Evolutionary conservation across 257 asterid genomes (phyloP).

Genomic region (Penstemon davidsonii): DNA sequence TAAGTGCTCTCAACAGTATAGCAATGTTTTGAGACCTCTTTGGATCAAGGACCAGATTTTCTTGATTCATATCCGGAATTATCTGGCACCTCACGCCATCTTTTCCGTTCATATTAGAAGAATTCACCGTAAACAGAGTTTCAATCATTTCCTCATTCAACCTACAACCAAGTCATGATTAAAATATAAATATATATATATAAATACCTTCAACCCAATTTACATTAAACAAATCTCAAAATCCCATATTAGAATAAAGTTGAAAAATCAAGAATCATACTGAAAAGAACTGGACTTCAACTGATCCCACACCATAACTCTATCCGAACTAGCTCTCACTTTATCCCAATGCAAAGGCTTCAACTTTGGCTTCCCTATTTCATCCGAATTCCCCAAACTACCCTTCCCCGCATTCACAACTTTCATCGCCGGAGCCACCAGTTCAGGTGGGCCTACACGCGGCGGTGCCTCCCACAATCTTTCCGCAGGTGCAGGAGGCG

Average conservation of each 20-base stretch:
- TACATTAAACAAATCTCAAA: background rate
- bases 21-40: conserved; percentile 84
- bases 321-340: conserved; percentile 73
- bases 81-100: conserved; percentile 39
- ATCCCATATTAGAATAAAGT: background rate
- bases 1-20: conserved; percentile 67
- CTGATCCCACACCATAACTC: conserved; percentile 86
- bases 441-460: conserved; percentile 56
- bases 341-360: conserved; percentile 93
- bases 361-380: conserved; percentile 56
- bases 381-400: conserved; percentile 34
- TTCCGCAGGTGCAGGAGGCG: conserved; percentile 38
- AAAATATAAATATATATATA: no score
- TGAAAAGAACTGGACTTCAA: conserved; percentile 66
- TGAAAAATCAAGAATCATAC: conserved; percentile 43
- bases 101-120: conserved; percentile 41
- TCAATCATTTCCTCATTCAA: conserved; percentile 85
- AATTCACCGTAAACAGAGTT: conserved; percentile 54
- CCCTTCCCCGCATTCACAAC: conserved; percentile 29
- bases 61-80: conserved; percentile 39
- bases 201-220: conserved; percentile 41
- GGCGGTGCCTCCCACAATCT: conserved; percentile 45
- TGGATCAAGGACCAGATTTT: conserved; percentile 61
- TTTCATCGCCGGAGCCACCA: conserved; percentile 54
- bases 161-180: conserved; percentile 33